Evolutionary conservation across 805 yeast genomes (phyloP).

Genomic region (Zygosaccharomyces bailii): DNA sequence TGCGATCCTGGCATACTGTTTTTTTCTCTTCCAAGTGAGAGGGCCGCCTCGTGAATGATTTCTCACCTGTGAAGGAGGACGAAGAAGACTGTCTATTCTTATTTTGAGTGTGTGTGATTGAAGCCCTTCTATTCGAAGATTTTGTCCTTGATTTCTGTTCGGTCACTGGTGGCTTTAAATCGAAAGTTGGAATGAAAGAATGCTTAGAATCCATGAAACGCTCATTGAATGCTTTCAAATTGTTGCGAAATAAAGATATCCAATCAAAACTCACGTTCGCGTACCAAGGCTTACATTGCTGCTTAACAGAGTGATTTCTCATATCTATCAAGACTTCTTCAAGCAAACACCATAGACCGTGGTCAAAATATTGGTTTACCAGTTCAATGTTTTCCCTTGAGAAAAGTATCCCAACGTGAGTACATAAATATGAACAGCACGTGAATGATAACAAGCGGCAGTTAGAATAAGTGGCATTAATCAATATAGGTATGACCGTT

Average conservation of each 20-base stretch:
- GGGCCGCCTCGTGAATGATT: neutral
- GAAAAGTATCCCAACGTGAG: slow-evolving; percentile 60
- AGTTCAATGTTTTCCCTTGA: slow-evolving; percentile 44
- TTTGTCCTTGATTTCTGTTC: slow-evolving; percentile 9
- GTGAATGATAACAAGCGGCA: slow-evolving; percentile 55
- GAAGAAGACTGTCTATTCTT: slow-evolving; percentile 10
- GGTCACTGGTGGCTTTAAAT: slow-evolving; percentile 19
- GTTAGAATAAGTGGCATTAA: slow-evolving; percentile 49
- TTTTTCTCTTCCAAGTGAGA: slow-evolving; percentile 2
- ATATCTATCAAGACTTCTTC: slow-evolving; percentile 18
- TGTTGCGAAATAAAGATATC: slow-evolving; percentile 37
- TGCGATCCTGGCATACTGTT: slow-evolving; percentile 4
- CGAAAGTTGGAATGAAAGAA: slow-evolving; percentile 39
- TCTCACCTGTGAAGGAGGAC: slow-evolving; percentile 2
- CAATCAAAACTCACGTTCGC: slow-evolving; percentile 30
- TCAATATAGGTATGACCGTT: slow-evolving; percentile 54
- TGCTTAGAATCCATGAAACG: slow-evolving; percentile 39
- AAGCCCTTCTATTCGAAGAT: slow-evolving; percentile 11
- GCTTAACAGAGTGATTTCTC: neutral
- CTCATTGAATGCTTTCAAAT: slow-evolving; percentile 40
- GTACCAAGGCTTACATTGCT: slow-evolving; percentile 29
- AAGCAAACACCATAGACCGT: slow-evolving; percentile 24
- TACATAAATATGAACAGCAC: slow-evolving; percentile 65
- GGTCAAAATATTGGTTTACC: slow-evolving; percentile 29
- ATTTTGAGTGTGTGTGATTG: slow-evolving; percentile 4